Base-by-base conservation (phyloP, 108 stramenopile genomes). In the Licmophora abbreviata region DNA sequence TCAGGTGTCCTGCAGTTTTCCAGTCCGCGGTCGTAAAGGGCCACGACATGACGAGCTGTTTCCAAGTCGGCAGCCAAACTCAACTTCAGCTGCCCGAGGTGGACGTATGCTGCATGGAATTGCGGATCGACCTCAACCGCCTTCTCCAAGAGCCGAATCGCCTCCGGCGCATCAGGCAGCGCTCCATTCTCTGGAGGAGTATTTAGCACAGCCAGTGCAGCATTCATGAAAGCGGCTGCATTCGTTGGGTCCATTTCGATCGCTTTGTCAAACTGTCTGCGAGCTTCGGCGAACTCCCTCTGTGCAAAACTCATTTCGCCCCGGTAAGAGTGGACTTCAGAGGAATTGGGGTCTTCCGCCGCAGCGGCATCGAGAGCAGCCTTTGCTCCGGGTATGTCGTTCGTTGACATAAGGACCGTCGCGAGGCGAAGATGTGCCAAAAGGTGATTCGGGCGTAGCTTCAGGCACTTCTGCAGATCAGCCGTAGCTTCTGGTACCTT, bases 181-280 rank as follows among this genome's bases (percentile, higher is more conserved):
- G 53, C 52, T n/a, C 86, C 88, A 15, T 59, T 60, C 5, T 64
- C 50, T 12, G 85, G 74, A 1, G 81, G 85, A 1, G 77, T 83
- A 51, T 94, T 90, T 56, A 90, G 56, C 3, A 85, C 64, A 11
- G 88, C 79, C 48, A 94, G 61, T 8, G 92, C 92, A 2, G 79
- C 77, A 57, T 94, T 94, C 6, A 94, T 86, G 49, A 88, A 94
- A n/a, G 92, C 81, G 12, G 85, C 88, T 11, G 88, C 88, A 63
- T 90, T 94, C 26, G 43, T 61, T 8, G 79, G 70, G 31, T 90
- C 92, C 41, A 79, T 71, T 38, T 71, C 61, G 46, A 88, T 88
- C 2, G 88, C 88, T 58, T 73, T 79, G 36, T 94, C 84, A 57
- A 94, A 94, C 23, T 83, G 69, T 24, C 44, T 51, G 49, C 66